Evolutionary conservation across 2,329 filamentous ascomycete genomes (phyloP).

Genomic region (Verruconis gallopava): DNA sequence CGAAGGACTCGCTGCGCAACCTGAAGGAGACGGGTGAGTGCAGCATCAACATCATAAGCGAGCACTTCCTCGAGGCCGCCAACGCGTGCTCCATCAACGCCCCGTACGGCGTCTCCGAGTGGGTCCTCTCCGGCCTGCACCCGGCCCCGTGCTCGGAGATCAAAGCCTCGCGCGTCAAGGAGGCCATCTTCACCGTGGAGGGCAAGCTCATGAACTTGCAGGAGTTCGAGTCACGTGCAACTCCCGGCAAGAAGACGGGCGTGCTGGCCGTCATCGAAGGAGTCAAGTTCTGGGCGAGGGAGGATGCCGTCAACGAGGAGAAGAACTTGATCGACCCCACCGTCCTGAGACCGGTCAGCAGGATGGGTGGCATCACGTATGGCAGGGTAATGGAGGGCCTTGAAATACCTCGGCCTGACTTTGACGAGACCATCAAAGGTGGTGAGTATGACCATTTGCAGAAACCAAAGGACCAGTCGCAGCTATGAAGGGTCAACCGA

Average conservation of each 20-base stretch:
- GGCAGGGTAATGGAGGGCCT: slow-evolving; percentile 54
- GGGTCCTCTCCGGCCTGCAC: slow-evolving; percentile 64
- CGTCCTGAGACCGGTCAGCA: slow-evolving; percentile 61
- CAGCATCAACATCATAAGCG: slow-evolving; percentile 69
- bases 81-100: slow-evolving; percentile 71
- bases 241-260: slow-evolving; percentile 60
- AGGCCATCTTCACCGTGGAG: slow-evolving; percentile 75
- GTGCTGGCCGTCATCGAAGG: slow-evolving; percentile 71
- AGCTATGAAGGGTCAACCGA: no score
- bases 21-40: slow-evolving; percentile 60
- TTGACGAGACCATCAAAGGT: slow-evolving; percentile 31
- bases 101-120: slow-evolving; percentile 65
- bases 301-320: slow-evolving; percentile 75
- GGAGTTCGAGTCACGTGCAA: slow-evolving; percentile 64
- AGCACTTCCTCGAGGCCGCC: slow-evolving; percentile 76
- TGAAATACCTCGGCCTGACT: slow-evolving; percentile 53
- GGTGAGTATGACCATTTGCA: slow-evolving; percentile 46
- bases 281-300: slow-evolving; percentile 74
- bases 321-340: slow-evolving; percentile 59
- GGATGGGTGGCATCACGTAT: slow-evolving; percentile 81
- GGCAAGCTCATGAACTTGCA: slow-evolving; percentile 58
- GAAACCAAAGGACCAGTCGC: slow-evolving; percentile 31
- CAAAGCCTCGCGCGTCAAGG: slow-evolving; percentile 58
- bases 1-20: slow-evolving; percentile 72
- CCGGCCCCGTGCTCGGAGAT: slow-evolving; percentile 54